Percentiles rank a stretch among this genome's conserved stretches.
Evolutionary conservation across 2,329 filamentous ascomycete species (phyloP).

Genomic region (Blumeriella jaapii): DNA sequence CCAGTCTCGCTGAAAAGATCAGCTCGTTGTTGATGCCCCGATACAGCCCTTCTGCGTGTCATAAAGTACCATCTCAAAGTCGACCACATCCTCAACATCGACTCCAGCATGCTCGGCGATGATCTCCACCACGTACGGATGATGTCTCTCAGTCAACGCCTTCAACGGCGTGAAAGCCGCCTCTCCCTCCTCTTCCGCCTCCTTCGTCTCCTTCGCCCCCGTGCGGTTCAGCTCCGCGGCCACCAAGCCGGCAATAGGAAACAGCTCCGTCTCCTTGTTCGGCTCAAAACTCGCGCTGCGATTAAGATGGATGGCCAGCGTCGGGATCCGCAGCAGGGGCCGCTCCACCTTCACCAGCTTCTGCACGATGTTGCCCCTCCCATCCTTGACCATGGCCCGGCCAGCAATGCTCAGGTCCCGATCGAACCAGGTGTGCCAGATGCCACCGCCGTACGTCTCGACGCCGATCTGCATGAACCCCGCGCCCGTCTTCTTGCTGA

Average conservation of each 20-base stretch:
- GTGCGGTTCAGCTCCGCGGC: constrained; percentile 79
- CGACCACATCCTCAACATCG: constrained; percentile 59
- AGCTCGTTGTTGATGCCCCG: constrained; percentile 89
- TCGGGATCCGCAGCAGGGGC: constrained; percentile 85
- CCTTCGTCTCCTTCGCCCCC: constrained; percentile 34
- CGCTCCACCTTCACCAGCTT: constrained; percentile 84
- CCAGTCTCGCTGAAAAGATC: constrained; percentile 88
- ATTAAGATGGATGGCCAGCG: constrained; percentile 87
- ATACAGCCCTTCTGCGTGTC: constrained; percentile 87
- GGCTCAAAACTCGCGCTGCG: constrained; percentile 77
- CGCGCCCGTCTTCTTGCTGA: constrained; percentile 76
- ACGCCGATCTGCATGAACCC: constrained; percentile 92
- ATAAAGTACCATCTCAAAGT: constrained; percentile 96
- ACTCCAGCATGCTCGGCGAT: constrained; percentile 72
- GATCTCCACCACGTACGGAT: constrained; percentile 74
- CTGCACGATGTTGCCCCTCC: constrained; percentile 63
- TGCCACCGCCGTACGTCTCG: constrained; percentile 90
- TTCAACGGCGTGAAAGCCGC: constrained; percentile 63
- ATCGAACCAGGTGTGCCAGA: constrained; percentile 99
- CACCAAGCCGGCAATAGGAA: constrained; percentile 82
- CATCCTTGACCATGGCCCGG: constrained; percentile 67
- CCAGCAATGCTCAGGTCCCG: constrained; percentile 86
- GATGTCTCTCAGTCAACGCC: constrained; percentile 70
- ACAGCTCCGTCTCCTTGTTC: constrained; percentile 94
- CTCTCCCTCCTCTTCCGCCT: constrained; percentile 28